A percentile compares a stretch with the other conserved stretches of the same genome.
Evolutionary conservation across 2,329 filamentous ascomycete species (phyloP).

Genomic region (Colletotrichum eleusines): DNA sequence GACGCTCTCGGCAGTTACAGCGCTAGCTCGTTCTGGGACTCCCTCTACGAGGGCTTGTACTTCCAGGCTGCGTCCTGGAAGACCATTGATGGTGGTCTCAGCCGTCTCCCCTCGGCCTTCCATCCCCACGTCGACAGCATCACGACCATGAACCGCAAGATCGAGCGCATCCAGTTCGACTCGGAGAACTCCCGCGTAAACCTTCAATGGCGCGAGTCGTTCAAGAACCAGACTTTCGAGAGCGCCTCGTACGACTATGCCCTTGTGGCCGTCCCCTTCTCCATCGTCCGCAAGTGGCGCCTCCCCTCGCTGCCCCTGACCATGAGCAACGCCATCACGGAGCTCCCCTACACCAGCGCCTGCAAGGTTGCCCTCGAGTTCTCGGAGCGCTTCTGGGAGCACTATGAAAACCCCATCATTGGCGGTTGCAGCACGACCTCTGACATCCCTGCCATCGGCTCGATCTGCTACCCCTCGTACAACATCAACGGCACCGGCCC

Average conservation of each 20-base stretch:
- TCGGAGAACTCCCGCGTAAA: constrained; percentile 64
- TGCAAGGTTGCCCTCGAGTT: constrained; percentile 77
- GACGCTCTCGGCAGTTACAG: constrained; percentile 54
- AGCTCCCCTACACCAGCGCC: constrained; percentile 57
- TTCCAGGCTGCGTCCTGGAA: constrained; percentile 70
- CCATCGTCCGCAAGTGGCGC: constrained; percentile 72
- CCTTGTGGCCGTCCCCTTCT: constrained; percentile 74
- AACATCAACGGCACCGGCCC: constrained; percentile 73
- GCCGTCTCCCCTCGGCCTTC: constrained; percentile 72
- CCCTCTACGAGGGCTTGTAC: constrained; percentile 68
- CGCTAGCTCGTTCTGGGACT: constrained; percentile 60
- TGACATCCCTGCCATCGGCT: constrained; percentile 71
- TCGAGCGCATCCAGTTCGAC: constrained; percentile 69
- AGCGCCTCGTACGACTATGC: constrained; percentile 73
- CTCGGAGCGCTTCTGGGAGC: constrained; percentile 72
- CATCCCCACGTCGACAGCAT: constrained; percentile 69
- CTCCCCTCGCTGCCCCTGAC: constrained; percentile 60
- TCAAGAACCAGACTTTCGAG: constrained; percentile 54
- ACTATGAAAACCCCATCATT: constrained; percentile 65
- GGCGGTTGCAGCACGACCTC: constrained; percentile 70
- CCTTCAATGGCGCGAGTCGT: constrained; percentile 66
- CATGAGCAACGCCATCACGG: constrained; percentile 61
- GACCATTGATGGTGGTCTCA: constrained; percentile 71
- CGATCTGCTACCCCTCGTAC: constrained; percentile 76
- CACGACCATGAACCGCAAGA: constrained; percentile 66